Evolutionary conservation across 192 early-diverging fungal genomes (phyloP).

Genomic region (Pilobolus umbonatus): DNA sequence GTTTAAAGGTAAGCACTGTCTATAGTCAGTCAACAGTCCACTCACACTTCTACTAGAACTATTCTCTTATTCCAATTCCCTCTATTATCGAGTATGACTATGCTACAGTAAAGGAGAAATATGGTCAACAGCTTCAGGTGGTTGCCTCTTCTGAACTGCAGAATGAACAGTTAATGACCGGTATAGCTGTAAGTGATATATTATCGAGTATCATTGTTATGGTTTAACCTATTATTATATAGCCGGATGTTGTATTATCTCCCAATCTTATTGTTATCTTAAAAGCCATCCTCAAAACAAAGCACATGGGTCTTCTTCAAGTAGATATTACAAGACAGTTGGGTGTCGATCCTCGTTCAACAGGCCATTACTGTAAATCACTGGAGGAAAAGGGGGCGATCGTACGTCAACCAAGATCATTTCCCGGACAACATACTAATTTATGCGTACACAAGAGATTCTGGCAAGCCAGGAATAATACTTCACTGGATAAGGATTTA

Average conservation of each 20-base stretch:
- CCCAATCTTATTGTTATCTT: constrained; percentile 2
- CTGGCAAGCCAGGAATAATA: too few relatives aligned
- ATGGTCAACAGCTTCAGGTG: constrained; percentile 2
- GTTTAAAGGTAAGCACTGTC: neutral
- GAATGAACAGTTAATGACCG: constrained; percentile 13
- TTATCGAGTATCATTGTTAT: neutral
- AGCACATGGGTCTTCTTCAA: constrained; percentile 11
- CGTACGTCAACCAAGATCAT: constrained; percentile 5
- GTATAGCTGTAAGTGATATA: constrained; percentile 17
- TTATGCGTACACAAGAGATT: constrained; percentile 17
- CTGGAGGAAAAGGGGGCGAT: constrained; percentile 19
- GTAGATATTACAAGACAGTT: constrained; percentile 7
- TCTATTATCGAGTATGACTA: too few relatives aligned
- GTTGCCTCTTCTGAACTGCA: constrained; percentile 11
- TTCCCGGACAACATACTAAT: constrained; percentile 1
- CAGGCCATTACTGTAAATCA: constrained; percentile 17
- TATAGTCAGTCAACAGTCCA: neutral
- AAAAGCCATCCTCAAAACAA: neutral
- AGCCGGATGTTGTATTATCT: constrained; percentile 12
- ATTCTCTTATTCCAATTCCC: neutral
- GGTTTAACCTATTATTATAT: neutral
- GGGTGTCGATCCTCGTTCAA: constrained; percentile 9
- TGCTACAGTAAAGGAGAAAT: constrained; percentile 4
- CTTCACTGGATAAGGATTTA: too few relatives aligned
- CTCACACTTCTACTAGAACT: neutral